These are phyloP conservation scores for Mucor lusitanicus DNA, from an alignment of 371 early-diverging fungal species.

Conservation along the genomic window DNA sequence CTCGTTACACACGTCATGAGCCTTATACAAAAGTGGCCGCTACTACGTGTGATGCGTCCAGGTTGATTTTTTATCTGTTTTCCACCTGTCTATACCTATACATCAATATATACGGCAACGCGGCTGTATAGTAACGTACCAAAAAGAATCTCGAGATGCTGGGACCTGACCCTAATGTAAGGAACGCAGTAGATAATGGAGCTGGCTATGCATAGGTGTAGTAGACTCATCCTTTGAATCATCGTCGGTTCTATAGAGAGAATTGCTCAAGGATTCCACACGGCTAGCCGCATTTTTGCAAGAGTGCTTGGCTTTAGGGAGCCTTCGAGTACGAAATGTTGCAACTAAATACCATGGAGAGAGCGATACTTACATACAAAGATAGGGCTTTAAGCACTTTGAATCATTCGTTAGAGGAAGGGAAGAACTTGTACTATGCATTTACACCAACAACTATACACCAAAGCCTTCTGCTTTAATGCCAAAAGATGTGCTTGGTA, in stretches of 20 bases:
- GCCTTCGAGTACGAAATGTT: conserved; percentile 13
- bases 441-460: conserved; percentile 39
- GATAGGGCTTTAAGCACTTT: conserved; percentile 76
- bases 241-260: conserved; percentile 3
- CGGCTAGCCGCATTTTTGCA: conserved; percentile 55
- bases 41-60: conserved; percentile 2
- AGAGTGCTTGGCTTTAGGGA: conserved; percentile 52
- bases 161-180: conserved; percentile 23
- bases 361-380: too few relatives aligned
- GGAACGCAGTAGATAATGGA: not conserved
- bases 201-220: too few relatives aligned
- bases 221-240: not conserved
- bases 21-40: not conserved
- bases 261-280: conserved; percentile 14
- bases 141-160: not conserved
- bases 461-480: conserved; percentile 13
- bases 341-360: not conserved
- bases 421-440: conserved; percentile 72
- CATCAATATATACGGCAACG: not conserved
- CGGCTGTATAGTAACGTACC: not conserved
- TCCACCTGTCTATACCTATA: not conserved
- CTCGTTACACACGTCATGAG: not conserved
- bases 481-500: conserved; percentile 24
- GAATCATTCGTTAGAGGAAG: conserved; percentile 72
- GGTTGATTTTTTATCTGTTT: not conserved